Base-by-base conservation (phyloP, 2,329 filamentous ascomycete genomes). In the Exophiala mesophila region DNA sequence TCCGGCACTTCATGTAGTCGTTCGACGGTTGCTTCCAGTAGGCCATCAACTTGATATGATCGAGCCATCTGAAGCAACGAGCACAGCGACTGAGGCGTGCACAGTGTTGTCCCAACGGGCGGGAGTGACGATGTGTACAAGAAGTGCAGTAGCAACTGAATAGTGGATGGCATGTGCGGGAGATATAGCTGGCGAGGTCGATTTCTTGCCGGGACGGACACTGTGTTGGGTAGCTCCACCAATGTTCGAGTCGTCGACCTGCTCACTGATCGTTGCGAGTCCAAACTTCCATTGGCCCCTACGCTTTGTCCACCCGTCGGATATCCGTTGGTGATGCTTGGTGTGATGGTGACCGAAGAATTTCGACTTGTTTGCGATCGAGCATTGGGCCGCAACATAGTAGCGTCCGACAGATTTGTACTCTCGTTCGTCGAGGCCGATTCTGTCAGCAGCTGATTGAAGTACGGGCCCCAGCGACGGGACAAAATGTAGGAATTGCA, bases 41-140 rank as follows among this genome's bases (percentile, higher is more conserved):
- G 75, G 0, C 92, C 92, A 56, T 97, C 89, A 34, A 98, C 77
- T 51, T 88, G 85, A 62, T 98, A 98, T 0, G 92, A 90, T 3
- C 92, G 81, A 0, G 92, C 86, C 42, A 98, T 81, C 63, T 98
- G 92, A 5, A 98, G 76, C 4, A 98, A 77, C 6, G 90, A 96
- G 69, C 92, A 98, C 32, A 97, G 78, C 16, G 96, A 94, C 56
- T 97, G 92, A 0, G 92, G 90, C 0, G 88, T 95, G 61, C 89
- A 95, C 21, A 96, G 77, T 1, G 80, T 76, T 4, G 86, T 88
- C 8, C 78, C 78, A 1, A 80, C 76, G 1, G 84, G 73, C 0
- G 92, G 90, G 2, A 98, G 76, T 1, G 86, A 83, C 20, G 88
- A 94, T 0, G 90, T 96, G 64, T 98, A 98, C 7, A 98, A 74